Conservation (phyloP, 2,329 filamentous ascomycete species). For the Grosmannia huntii region DNA sequence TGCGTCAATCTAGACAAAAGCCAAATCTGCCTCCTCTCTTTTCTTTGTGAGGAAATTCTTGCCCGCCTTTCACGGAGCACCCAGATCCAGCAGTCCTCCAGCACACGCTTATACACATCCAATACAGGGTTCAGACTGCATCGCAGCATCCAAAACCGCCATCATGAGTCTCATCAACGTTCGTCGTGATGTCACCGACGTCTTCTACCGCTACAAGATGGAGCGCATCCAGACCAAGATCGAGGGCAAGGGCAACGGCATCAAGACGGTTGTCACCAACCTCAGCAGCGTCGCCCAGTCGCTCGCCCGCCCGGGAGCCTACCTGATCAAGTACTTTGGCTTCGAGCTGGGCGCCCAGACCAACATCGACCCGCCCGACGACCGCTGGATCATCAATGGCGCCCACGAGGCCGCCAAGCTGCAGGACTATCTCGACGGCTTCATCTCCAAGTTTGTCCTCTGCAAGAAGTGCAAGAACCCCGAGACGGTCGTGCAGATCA, state of each 20-base stretch:
- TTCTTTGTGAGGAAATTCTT: background rate
- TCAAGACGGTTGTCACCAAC: conserved; percentile 98
- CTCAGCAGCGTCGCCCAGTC: conserved; percentile 85
- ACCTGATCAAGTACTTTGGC: conserved; percentile 99
- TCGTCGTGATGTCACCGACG: conserved; percentile 93
- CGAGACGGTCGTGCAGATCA: conserved; percentile 91
- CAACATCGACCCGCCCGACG: conserved; percentile 92
- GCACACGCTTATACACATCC: background rate
- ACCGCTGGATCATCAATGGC: conserved; percentile 99
- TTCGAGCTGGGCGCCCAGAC: conserved; percentile 98
- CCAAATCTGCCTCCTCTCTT: background rate
- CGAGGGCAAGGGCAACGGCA: conserved; percentile 98
- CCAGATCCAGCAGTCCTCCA: background rate
- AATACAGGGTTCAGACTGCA: background rate
- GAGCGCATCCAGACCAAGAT: conserved; percentile 97
- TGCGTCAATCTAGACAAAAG: background rate
- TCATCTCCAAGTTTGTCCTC: conserved; percentile 97
- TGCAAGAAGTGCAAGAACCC: conserved; percentile 99
- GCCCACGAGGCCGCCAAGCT: conserved; percentile 91
- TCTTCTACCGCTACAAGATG: conserved; percentile 99
- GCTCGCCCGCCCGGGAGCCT: conserved; percentile 80
- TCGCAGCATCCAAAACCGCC: conserved; percentile 28
- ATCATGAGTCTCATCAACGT: conserved; percentile 98
- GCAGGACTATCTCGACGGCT: conserved; percentile 95
- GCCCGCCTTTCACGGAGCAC: background rate